Base-by-base conservation (phyloP, 495 filamentous ascomycete species). In the Neurospora hispaniola region DNA sequence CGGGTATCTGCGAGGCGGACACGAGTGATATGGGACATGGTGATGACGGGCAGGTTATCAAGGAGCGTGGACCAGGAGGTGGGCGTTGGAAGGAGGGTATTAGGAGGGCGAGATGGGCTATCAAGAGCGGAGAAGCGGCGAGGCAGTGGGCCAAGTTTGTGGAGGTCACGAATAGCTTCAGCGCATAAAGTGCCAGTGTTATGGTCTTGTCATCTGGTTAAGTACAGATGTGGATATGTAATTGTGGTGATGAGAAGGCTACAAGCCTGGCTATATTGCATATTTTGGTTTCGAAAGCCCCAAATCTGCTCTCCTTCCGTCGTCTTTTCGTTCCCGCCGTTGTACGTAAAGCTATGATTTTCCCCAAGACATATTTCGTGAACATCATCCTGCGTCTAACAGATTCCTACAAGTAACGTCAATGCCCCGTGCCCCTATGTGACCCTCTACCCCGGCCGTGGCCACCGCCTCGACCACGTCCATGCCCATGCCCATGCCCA, bases 1-100 rank as follows among this genome's bases (percentile, higher is more conserved):
- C 92, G 1, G 96, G 96, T 0, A 81, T 96, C n/a, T 96, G 94
- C 76, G 95, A 97, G 72, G 88, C 90, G 1, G 90, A 95, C 42
- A 87, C 84, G 40, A 93, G 91, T 76, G 82, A 88, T 76, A 92
- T 94, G 89, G 93, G 91, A 8, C 70, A 77, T 38, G 84, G 84
- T 3, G 80, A 84, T 54, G 86, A 88, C 73, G 92, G 92, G 0
- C 89, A 91, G 76, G 93, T 97, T 38, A 87, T 97, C 73, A 88
- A 79, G 41, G 93, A 97, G 79, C 84, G 89, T 41, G 94, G 94
- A 2, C 94, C 94, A 6, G 94, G 91, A 12, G 93, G 93, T 38
- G 89, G 90, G 16, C 86, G 94, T 74, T 98, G 96, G 96, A 98
- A 93, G 83, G 93, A 96, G 77, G 96, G 94, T 54, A 88, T 97